A percentile compares a stretch with the other conserved stretches of the same genome.
Evolutionary conservation across 2,329 filamentous ascomycete genomes (phyloP).

Genomic region (Magnaporthiopsis rhizophila): DNA sequence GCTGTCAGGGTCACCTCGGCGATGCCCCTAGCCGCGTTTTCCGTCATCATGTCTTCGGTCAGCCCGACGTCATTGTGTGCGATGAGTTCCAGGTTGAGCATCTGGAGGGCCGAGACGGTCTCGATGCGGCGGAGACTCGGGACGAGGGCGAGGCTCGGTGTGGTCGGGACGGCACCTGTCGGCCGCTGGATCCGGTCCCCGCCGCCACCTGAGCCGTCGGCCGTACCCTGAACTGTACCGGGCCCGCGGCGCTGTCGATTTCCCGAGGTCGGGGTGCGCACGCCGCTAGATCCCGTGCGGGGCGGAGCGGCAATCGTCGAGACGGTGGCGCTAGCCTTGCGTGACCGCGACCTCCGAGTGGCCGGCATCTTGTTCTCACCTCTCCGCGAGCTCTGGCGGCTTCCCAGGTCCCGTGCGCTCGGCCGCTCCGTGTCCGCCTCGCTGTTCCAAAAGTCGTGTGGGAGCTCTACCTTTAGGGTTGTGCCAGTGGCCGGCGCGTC

Average conservation of each 20-base stretch:
- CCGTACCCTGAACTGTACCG: background rate
- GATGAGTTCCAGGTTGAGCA: slow-evolving; percentile 88
- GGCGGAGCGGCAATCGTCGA: slow-evolving; percentile 12
- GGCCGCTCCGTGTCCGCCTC: slow-evolving; percentile 53
- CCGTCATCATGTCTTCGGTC: slow-evolving; percentile 82
- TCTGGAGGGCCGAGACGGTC: slow-evolving; percentile 66
- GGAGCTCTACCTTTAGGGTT: slow-evolving; percentile 23
- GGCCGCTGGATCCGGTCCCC: slow-evolving; percentile 13
- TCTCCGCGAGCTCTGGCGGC: slow-evolving; percentile 40
- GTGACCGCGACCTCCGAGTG: slow-evolving; percentile 44
- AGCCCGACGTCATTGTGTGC: slow-evolving; percentile 81
- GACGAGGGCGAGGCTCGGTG: slow-evolving; percentile 42
- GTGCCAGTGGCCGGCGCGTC: slow-evolving; percentile 40
- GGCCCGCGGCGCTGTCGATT: background rate
- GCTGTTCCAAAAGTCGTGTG: slow-evolving; percentile 60
- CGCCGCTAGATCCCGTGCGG: slow-evolving; percentile 6
- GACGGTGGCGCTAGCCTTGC: slow-evolving; percentile 42
- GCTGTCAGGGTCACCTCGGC: slow-evolving; percentile 72
- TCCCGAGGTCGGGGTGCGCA: background rate
- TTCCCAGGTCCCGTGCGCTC: slow-evolving; percentile 43
- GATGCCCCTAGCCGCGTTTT: slow-evolving; percentile 83
- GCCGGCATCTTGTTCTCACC: slow-evolving; percentile 44
- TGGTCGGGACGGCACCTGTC: slow-evolving; percentile 9
- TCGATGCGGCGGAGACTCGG: slow-evolving; percentile 51
- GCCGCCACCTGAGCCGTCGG: background rate